These are phyloP conservation scores for Prunella vulgaris DNA, from an alignment of 257 asterid species.

Conservation along the genomic window DNA sequence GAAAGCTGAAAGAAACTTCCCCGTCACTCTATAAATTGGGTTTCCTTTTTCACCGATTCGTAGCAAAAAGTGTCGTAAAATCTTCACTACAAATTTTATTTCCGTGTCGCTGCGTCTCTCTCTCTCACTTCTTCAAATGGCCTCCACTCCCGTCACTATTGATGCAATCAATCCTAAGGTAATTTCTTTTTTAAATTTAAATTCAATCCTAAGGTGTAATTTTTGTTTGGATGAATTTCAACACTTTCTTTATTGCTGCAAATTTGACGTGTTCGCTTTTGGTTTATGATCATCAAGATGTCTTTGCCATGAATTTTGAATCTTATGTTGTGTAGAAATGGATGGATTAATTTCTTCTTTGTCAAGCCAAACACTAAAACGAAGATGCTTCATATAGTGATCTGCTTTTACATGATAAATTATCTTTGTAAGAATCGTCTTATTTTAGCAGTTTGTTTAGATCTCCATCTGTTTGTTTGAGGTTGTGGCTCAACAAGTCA, in stretches of 20 bases:
- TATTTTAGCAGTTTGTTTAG: not conserved
- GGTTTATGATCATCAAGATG: not conserved
- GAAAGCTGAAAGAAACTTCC: not conserved
- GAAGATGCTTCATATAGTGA: not conserved
- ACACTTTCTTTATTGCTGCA: not conserved
- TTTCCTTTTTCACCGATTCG: not conserved
- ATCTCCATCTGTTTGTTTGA: not conserved
- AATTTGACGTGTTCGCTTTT: no score
- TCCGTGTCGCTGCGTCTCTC: conserved; percentile 22
- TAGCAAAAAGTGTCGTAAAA: not conserved
- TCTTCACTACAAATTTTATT: not conserved
- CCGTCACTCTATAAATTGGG: no score
- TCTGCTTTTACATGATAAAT: no score
- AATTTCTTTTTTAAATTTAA: not conserved
- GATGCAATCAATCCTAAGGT: conserved; percentile 37
- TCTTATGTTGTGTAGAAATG: no score
- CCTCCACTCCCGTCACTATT: conserved; percentile 16
- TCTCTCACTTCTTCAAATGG: conserved; percentile 15
- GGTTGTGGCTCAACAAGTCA: not conserved
- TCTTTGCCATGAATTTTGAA: no score
- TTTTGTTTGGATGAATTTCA: no score
- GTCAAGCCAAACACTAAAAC: no score
- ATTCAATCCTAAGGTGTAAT: no score
- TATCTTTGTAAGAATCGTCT: not conserved
- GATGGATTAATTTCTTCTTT: no score